Evolutionary conservation across 2,329 filamentous ascomycete species (phyloP), one percentile per base, ranked within the genome.

Genomic region (Sarocladium strictum): DNA sequence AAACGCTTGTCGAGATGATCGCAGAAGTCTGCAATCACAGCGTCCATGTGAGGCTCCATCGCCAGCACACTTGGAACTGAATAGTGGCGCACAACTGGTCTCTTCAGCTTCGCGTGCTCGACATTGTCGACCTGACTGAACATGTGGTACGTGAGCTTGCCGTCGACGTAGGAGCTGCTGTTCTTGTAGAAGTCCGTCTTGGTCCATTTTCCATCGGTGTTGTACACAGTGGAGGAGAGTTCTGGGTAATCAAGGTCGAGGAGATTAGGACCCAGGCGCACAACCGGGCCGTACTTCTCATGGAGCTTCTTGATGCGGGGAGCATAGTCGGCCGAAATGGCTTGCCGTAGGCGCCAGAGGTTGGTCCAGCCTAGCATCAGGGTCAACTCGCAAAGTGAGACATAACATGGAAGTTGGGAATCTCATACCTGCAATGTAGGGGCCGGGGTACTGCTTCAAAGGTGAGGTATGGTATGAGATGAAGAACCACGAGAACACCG

Each of bases 241-340:
- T 68, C 65, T 0, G 72, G 71, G 0, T 65, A 49, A 37, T 72
- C 67, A 3, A 75, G 58, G 37, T 69, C 67, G 2, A 74, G 57
- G 2, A 69, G 56, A 37, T 70, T 71, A 3, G 73, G 73, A 0
- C 65, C 70, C n/a, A 74, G 67, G 7, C 70, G 69, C 2, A 76
- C 69, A 10, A 72, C 65, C 0, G 71, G 69, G 0, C 72, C 72
- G 56, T 74, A 68, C 56, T 67, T 64, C 6, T 64, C 59, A 53
- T 74, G 72, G 0, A 74, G 60, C 15, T 64, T 61, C 10, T 69
- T 61, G 15, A 67, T 61, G 1, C 62, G 57, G 2, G 63, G 53
- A 11, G 67, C 64, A 21, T 62, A 68, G 3, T 64, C 60, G 14
- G 67, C 66, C 1, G 58, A 62, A 9, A 54, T 59, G 3, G 63